These are phyloP conservation scores for Filobasidium floriforme DNA, from an alignment of 768 basidiomycete genomes.

Conservation along the genomic window DNA sequence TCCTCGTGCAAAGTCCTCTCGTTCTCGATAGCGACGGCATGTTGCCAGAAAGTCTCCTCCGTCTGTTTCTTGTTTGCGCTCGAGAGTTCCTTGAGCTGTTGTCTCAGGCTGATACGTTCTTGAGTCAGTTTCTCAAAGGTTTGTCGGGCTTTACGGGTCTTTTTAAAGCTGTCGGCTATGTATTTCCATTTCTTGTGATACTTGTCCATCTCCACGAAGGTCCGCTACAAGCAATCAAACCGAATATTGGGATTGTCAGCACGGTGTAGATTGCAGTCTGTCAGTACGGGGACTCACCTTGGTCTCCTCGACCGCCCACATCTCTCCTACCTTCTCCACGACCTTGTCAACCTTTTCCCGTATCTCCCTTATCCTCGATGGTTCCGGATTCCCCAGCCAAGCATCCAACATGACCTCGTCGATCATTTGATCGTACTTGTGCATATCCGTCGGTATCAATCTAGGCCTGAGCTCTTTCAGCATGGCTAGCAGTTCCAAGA, in stretches of 20 bases:
- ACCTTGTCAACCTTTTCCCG: not conserved
- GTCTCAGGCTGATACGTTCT: not conserved
- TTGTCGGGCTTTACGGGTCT: not conserved
- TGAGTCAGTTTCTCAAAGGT: not conserved
- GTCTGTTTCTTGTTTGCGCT: not conserved
- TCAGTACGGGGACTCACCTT: not conserved
- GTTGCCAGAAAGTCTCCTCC: not conserved
- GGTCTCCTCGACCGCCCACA: not conserved
- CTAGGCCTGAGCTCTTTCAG: not conserved
- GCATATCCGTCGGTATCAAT: not conserved
- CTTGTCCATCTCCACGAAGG: not conserved
- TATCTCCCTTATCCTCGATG: not conserved
- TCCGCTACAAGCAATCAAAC: not conserved
- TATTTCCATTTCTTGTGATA: not conserved
- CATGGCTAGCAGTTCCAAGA: not conserved
- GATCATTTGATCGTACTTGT: not conserved
- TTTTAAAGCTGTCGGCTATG: not conserved
- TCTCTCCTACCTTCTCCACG: not conserved
- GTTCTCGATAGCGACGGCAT: not conserved
- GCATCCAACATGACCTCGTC: not conserved
- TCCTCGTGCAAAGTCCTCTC: not conserved
- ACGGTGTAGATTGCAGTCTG: not conserved
- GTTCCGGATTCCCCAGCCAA: not conserved
- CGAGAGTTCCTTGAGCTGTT: not conserved
- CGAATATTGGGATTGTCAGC: not conserved